Conservation (phyloP, 257 asterid species). For the Hygrophila difformis region DNA sequence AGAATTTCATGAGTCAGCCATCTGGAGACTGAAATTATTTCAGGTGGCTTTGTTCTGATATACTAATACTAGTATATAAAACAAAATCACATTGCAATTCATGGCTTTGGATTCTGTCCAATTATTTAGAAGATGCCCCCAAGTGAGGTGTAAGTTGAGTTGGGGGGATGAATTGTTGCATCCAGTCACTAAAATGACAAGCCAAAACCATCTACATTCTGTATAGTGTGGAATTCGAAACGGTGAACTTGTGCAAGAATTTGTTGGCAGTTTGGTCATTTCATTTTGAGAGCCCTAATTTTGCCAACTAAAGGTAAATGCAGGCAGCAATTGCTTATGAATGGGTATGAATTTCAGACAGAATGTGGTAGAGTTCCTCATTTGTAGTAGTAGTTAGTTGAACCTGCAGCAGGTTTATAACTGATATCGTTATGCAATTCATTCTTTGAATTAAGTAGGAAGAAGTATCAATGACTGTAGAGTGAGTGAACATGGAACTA, state of each 20-base stretch:
- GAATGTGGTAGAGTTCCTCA: background rate
- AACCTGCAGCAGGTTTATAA: slow-evolving; percentile 7
- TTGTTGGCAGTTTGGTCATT: slow-evolving; percentile 23
- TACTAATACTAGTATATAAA: no score
- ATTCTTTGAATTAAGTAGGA: slow-evolving; percentile 21
- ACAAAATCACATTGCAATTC: no score
- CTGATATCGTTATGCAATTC: slow-evolving; percentile 14
- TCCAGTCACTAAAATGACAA: no score
- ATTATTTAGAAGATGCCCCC: no score
- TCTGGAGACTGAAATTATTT: no score
- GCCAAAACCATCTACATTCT: no score
- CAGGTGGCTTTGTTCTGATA: no score
- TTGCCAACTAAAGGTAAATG: background rate
- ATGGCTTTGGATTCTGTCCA: no score
- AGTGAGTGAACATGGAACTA: slow-evolving; percentile 37
- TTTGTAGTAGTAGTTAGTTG: background rate
- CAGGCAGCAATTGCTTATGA: slow-evolving; percentile 1
- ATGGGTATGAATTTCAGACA: background rate
- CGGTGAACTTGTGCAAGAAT: background rate
- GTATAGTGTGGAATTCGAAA: no score
- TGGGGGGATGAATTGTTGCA: no score
- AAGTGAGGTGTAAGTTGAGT: no score
- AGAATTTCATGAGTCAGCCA: no score
- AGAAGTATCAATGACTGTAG: slow-evolving; percentile 30
- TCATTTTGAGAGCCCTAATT: background rate